Evolutionary conservation across 345 rosid species (phyloP), one percentile per base, ranked within the genome.

Genomic region (Brassica napus): DNA sequence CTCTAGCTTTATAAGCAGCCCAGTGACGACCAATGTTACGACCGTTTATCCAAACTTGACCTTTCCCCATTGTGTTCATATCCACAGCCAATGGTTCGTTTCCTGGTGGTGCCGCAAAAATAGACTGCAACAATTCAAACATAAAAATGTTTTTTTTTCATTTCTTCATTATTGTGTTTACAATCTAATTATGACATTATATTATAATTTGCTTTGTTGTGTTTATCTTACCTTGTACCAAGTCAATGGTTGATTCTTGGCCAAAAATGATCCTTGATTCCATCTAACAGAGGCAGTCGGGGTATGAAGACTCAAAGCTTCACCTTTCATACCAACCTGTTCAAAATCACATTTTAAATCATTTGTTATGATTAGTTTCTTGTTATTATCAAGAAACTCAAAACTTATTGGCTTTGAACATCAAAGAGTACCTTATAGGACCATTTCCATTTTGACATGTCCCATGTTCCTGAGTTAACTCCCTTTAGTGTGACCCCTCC

Each of bases 361-460:
- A 24, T 47, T 58, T 42, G 62, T 72, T 72, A 57, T 65, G 57
- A 69, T 24, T 61, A 28, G 14, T 55, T 65, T 76, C 9, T 8
- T 24, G 28, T 47, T 47, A 47, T 28, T 32, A 57, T 4, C 35
- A 68, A 30, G 1, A 65, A 71, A 76, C 42, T 44, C n/a, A 24
- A 30, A 74, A 55, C 42, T 4, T 31, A 15, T 2, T 73, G 32
- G 31, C 52, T 21, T 69, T 64, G 26, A 59, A 3, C 21, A 26
- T 68, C 5, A 61, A 11, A 21, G 28, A 71, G 77, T 34, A 95
- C 99, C 99, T 93, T 91, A 84, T 95, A 89, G 34, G 97, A 83
- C 99, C 99, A 95, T 74, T 91, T 90, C 89, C 89, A 89, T 87
- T 86, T 82, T 9, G 98, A 85, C 86, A 95, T 76, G 83, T 95